phyloP scores from a whole-genome alignment of 129 eudicot genomes.

The Helianthus annuus region HanXRQr2.0-SUNRISE NC_035435.2:172427108-172427607 shows the following conservation, averaged over 20 bases:
- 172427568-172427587: background rate
- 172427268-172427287: background rate
- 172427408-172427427: slow-evolving; percentile 79
- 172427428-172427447: slow-evolving; percentile 65
- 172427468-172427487: background rate
- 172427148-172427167: slow-evolving; percentile 78
- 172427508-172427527: background rate
- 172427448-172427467: slow-evolving; percentile 10
- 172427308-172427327: slow-evolving; percentile 60
- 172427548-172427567: too few species aligned
- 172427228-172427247: background rate
- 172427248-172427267: background rate
- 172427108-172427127: slow-evolving; percentile 98
- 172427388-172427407: slow-evolving; percentile 99
- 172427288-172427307: background rate
- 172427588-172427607: background rate
- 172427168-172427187: slow-evolving; percentile 80
- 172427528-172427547: too few species aligned
- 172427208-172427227: slow-evolving; percentile 38
- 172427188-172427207: slow-evolving; percentile 84
- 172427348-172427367: slow-evolving; percentile 95
- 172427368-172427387: slow-evolving; percentile 89
- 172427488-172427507: background rate
- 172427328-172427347: slow-evolving; percentile 81
- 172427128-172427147: slow-evolving; percentile 84